These are phyloP conservation scores for Lathyrus tuberosus DNA, from an alignment of 306 rosid species.

Conservation along the genomic window DNA sequence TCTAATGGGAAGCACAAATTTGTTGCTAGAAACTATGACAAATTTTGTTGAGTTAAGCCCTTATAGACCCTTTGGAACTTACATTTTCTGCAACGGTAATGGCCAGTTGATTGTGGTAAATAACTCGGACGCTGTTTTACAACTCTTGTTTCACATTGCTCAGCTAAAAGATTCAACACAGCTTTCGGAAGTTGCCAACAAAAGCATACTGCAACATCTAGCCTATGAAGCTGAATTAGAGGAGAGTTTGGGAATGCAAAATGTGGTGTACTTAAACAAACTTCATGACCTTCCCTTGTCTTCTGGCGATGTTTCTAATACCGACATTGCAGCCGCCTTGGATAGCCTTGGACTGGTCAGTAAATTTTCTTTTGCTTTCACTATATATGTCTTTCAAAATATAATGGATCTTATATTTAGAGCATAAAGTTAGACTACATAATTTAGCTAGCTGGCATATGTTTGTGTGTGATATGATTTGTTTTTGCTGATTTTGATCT, in stretches of 20 bases:
- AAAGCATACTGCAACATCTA: constrained; percentile 56
- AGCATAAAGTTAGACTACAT: neutral
- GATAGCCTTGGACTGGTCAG: constrained; percentile 83
- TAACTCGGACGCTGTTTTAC: constrained; percentile 75
- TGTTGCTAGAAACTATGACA: constrained; percentile 54
- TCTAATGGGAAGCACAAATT: constrained; percentile 74
- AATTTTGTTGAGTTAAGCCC: constrained; percentile 65
- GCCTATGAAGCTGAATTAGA: constrained; percentile 45
- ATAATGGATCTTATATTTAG: neutral
- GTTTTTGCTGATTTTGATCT: constrained; percentile 22
- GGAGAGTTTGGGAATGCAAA: constrained; percentile 43
- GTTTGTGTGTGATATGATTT: neutral
- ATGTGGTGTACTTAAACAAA: constrained; percentile 41
- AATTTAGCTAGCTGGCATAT: neutral
- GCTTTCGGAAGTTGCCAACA: constrained; percentile 30
- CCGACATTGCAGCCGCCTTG: constrained; percentile 46
- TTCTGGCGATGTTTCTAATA: constrained; percentile 38
- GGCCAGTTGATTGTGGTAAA: constrained; percentile 50
- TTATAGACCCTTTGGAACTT: constrained; percentile 83
- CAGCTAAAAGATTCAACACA: constrained; percentile 44
- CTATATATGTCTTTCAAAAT: neutral
- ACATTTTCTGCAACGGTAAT: constrained; percentile 54
- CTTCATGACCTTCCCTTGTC: constrained; percentile 53
- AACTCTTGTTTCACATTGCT: constrained; percentile 60
- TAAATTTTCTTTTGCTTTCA: constrained; percentile 31